Conservation (phyloP, 106 monocot genomes). For the Phalaenopsis equestris region DNA sequence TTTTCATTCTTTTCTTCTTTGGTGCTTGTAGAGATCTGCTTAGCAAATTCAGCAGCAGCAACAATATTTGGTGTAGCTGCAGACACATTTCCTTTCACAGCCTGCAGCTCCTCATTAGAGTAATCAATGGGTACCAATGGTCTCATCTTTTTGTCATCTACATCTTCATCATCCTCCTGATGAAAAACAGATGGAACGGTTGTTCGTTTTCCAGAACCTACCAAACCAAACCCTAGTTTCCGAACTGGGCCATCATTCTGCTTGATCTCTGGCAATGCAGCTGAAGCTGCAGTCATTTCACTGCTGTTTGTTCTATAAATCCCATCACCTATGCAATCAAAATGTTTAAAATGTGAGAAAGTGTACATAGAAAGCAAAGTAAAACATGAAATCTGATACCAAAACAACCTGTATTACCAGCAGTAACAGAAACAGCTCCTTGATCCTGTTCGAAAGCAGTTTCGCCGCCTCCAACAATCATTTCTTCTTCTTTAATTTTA, state of each 20-base stretch:
- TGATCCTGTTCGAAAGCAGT: conserved; percentile 4
- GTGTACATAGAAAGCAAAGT: neutral
- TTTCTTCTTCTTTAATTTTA: conserved; percentile 23
- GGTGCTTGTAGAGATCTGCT: conserved; percentile 53
- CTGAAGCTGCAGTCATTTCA: conserved; percentile 21
- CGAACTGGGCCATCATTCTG: conserved; percentile 46
- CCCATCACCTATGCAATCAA: conserved; percentile 34
- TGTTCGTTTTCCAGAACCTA: conserved; percentile 67
- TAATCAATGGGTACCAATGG: conserved; percentile 97
- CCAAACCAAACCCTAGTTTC: conserved; percentile 85
- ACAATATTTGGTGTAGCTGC: conserved; percentile 44
- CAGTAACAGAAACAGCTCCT: conserved; percentile 16
- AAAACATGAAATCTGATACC: neutral
- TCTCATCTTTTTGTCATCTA: conserved; percentile 86
- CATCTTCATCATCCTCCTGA: conserved; percentile 83
- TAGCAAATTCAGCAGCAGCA: conserved; percentile 92
- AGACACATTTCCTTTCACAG: conserved; percentile 38
- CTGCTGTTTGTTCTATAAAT: conserved; percentile 13
- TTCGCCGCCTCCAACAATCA: conserved; percentile 16
- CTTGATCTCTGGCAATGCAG: conserved; percentile 37
- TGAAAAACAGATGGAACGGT: conserved; percentile 83
- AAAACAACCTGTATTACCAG: conserved; percentile 23
- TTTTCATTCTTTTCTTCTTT: conserved; percentile 67
- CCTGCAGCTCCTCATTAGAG: conserved; percentile 82
- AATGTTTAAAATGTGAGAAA: conserved; percentile 4